A percentile compares a stretch with the other conserved stretches of the same genome.
Evolutionary conservation across 148 eudicot species (phyloP).

Genomic region (Vaccinium macrocarpon): DNA sequence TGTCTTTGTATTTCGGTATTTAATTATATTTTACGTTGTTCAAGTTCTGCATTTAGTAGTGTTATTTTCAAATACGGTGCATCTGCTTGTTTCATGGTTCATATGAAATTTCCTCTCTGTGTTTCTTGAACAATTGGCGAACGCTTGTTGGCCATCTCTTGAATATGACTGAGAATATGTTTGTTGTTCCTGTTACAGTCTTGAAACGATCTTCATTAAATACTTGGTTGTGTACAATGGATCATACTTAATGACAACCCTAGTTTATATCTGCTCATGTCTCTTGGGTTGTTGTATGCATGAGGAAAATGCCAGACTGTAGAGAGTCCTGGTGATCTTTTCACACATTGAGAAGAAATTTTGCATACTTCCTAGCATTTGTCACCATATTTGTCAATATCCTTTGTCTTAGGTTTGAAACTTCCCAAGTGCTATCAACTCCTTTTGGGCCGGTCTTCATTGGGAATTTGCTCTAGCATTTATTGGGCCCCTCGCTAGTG

Average conservation of each 20-base stretch:
- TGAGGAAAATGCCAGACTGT: not conserved
- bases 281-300: not conserved
- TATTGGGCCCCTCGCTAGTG: no score
- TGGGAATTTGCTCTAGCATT: no score
- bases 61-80: not conserved
- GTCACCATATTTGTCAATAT: not conserved
- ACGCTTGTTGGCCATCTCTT: slow-evolving; percentile 3
- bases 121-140: not conserved
- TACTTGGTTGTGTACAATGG: not conserved
- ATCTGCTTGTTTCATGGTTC: not conserved
- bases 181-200: not conserved
- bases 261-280: not conserved
- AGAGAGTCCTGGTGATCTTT: not conserved
- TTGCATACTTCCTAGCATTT: not conserved
- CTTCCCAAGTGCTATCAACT: no score
- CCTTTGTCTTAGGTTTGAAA: no score
- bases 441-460: no score
- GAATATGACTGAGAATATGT: not conserved
- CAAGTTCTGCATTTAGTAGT: not conserved
- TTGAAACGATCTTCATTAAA: not conserved
- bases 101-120: not conserved
- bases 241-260: not conserved
- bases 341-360: not conserved
- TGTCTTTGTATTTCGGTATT: not conserved
- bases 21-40: not conserved